These are phyloP conservation scores for Piper longum DNA, from an alignment of 164 flowering plant genomes.

Conservation along the genomic window DNA sequence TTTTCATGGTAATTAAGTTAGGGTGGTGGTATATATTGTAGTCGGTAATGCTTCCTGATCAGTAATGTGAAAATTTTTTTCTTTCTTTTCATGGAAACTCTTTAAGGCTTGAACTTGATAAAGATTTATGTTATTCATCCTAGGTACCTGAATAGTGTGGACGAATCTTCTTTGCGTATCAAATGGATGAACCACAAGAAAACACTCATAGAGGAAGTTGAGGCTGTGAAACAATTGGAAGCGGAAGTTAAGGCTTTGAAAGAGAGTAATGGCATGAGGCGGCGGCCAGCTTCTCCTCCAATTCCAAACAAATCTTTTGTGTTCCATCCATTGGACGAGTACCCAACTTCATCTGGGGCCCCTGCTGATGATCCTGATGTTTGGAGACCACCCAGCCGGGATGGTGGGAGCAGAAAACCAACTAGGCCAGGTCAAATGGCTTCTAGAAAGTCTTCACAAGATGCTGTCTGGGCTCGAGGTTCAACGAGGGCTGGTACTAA, in stretches of 20 bases:
- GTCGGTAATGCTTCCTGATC: neutral
- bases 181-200: conserved; percentile 98
- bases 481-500: conserved; percentile 34
- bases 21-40: too few species aligned
- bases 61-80: neutral
- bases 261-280: conserved; percentile 41
- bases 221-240: conserved; percentile 95
- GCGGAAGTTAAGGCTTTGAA: conserved; percentile 81
- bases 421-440: conserved; percentile 64
- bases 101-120: neutral
- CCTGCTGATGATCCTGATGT: conserved; percentile 97
- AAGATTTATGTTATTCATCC: neutral
- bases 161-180: conserved; percentile 71
- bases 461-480: conserved; percentile 82
- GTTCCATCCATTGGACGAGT: conserved; percentile 93
- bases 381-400: conserved; percentile 95
- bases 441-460: conserved; percentile 70
- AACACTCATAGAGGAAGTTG: conserved; percentile 74
- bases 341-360: conserved; percentile 82
- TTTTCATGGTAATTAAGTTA: too few species aligned
- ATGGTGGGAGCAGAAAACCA: conserved; percentile 48
- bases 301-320: conserved; percentile 70
- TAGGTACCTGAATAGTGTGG: conserved; percentile 74
- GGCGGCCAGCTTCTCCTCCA: conserved; percentile 76
- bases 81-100: neutral